A percentile compares a stretch with the other conserved stretches of the same genome.
Conservation (phyloP, 2,329 filamentous ascomycete species). For the Aureobasidium sp. region DNA sequence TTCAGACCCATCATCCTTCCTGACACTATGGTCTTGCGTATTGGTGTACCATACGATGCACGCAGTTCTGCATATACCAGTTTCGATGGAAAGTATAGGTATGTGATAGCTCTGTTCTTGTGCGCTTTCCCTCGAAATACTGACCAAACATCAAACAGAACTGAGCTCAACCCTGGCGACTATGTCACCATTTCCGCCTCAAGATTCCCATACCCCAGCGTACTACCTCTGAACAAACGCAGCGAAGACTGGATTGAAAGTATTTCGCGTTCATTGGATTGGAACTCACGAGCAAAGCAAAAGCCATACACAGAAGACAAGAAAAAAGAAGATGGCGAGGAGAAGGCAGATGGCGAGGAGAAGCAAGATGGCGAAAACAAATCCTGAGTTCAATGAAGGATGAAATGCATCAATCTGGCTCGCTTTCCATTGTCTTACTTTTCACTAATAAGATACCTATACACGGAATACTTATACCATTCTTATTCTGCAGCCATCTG, state of each 20-base stretch:
- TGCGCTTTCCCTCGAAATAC: not conserved
- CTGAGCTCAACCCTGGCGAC: conserved; percentile 66
- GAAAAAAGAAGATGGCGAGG: not conserved
- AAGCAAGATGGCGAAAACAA: not conserved
- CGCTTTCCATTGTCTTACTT: not conserved
- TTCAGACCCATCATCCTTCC: conserved; percentile 96
- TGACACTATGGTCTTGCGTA: conserved; percentile 86
- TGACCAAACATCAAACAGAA: conserved; percentile 18
- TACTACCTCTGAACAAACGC: conserved; percentile 47
- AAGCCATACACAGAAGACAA: conserved; percentile 45
- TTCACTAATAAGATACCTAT: not conserved
- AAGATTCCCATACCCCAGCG: conserved; percentile 71
- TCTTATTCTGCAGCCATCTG: no score
- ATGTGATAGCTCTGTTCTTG: not conserved
- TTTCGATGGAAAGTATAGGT: conserved; percentile 87
- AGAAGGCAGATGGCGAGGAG: not conserved
- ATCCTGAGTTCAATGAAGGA: not conserved
- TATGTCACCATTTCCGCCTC: conserved; percentile 80
- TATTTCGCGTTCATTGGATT: conserved; percentile 70
- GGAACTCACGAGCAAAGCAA: conserved; percentile 74
- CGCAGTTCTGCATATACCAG: conserved; percentile 91
- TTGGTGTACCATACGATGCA: conserved; percentile 92
- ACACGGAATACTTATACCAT: not conserved
- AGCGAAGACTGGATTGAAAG: conserved; percentile 79
- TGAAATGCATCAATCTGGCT: not conserved